Evolutionary conservation across 768 basidiomycete genomes (phyloP), one percentile per base, ranked within the genome.

Genomic region (Panaeolus cyanescens): DNA sequence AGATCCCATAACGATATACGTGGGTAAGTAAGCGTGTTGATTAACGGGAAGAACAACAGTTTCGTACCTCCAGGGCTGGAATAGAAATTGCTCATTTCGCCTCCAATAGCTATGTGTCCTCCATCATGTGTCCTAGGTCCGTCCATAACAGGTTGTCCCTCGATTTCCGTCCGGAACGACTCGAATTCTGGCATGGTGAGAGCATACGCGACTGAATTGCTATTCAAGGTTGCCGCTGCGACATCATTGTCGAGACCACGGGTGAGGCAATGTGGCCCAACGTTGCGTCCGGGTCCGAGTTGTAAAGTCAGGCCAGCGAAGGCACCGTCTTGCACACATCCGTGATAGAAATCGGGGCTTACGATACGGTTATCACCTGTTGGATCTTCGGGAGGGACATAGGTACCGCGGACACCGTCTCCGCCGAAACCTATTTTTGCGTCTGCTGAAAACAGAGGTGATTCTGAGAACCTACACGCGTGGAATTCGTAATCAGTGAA

Each of bases 41-140:
- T 39, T n/a, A 13, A 58, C 8, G 9, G 3, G 10, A 22, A 22
- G 31, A 13, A 37, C 3, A 32, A 39, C 2, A 12, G 25, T 3
- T 25, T 63, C 73, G 59, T 13, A 72, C 77, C 77, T 68, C 73
- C 75, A 4, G 75, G 75, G 54, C 76, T 78, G 8, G 76, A 75
- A 57, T 72, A 77, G 0, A 67, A 61, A 59, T 78, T 73, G 15
- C 62, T 58, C 70, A 71, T 68, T 15, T 71, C 70, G 19, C 70
- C 78, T 3, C 74, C 75, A 12, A 78, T 62, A 6, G 62, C 54
- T 17, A 66, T 61, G 64, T 80, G 77, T 2, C 75, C 78, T 0
- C 65, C 72, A 58, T 76, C 77, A 37, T 79, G 79, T 7, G 69
- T 17, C 30, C 71, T 73, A n/a, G 67, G 59, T 4, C 59, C 56